A percentile compares a stretch with the other conserved stretches of the same genome.
These are phyloP conservation scores for Edaphochlamys debaryana DNA, from an alignment of 139 green algal species.

Conservation along the genomic window DNA sequence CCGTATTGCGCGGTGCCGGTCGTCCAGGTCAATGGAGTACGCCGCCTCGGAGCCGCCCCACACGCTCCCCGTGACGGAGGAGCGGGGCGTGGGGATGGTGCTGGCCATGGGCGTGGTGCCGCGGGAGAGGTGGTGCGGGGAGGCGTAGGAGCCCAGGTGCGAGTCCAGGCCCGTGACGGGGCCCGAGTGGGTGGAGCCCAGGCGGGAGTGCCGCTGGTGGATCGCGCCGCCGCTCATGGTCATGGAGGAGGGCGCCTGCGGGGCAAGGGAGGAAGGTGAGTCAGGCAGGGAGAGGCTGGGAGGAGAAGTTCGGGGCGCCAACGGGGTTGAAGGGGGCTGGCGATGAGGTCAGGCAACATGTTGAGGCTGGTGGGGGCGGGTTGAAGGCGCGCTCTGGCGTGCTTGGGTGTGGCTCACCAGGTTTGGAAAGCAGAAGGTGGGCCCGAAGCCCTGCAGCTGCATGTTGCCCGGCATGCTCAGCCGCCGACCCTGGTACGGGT, in stretches of 20 bases:
- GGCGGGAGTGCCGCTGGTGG: too few species aligned
- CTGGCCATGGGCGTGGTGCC: background rate
- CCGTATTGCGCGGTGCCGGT: background rate
- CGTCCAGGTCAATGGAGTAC: background rate
- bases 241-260: too few species aligned
- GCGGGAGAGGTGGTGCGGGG: background rate
- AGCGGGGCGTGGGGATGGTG: background rate
- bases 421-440: background rate
- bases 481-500: too few species aligned
- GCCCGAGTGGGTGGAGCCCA: background rate
- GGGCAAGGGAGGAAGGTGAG: background rate
- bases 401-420: background rate
- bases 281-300: background rate
- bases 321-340: background rate
- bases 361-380: fast-evolving
- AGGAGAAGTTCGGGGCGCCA: background rate
- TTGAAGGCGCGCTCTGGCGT: too few species aligned
- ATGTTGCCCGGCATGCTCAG: background rate
- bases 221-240: too few species aligned
- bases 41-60: background rate
- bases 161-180: too few species aligned
- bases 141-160: too few species aligned
- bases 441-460: too few species aligned
- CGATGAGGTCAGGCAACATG: background rate
- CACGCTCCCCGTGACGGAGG: background rate